These are phyloP conservation scores for Pterocarpus macrocarpus DNA, from an alignment of 306 rosid species.

Conservation along the genomic window DNA sequence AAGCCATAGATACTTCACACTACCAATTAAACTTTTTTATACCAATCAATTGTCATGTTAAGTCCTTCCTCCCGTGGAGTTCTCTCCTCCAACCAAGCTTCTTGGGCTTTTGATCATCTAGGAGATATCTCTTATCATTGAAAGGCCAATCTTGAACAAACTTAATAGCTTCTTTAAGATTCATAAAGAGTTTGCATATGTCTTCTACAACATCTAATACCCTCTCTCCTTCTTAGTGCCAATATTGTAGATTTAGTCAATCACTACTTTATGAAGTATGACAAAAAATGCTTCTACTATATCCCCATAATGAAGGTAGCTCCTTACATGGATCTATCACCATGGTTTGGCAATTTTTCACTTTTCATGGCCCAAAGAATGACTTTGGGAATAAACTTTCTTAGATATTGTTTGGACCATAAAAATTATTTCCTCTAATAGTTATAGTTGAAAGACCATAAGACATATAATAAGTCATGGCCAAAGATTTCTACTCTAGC, in stretches of 20 bases:
- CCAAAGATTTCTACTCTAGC: constrained; percentile 86
- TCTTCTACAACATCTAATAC: constrained; percentile 71
- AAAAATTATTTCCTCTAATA: constrained; percentile 74
- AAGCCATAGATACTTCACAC: constrained; percentile 80
- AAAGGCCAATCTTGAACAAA: constrained; percentile 84
- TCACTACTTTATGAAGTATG: constrained; percentile 75
- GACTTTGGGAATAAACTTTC: constrained; percentile 76
- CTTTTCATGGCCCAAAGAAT: constrained; percentile 75
- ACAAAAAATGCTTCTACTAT: constrained; percentile 85
- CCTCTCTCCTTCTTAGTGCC: constrained; percentile 75
- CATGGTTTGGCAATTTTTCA: constrained; percentile 73
- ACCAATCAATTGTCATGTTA: constrained; percentile 73
- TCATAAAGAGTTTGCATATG: constrained; percentile 61
- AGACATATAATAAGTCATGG: constrained; percentile 76
- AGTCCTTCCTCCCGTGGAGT: constrained; percentile 75
- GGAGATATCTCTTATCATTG: constrained; percentile 77
- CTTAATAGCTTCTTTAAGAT: constrained; percentile 58
- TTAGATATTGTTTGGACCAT: constrained; percentile 82
- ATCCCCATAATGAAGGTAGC: constrained; percentile 69
- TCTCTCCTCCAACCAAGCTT: constrained; percentile 71
- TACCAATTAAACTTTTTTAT: constrained; percentile 71
- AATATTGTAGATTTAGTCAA: constrained; percentile 73
- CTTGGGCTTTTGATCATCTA: constrained; percentile 80
- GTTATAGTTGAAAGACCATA: constrained; percentile 72
- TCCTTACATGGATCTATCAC: constrained; percentile 78